phyloP scores from a whole-genome alignment of 2,329 filamentous ascomycete genomes.

The Phialocephala subalpina region DNA sequence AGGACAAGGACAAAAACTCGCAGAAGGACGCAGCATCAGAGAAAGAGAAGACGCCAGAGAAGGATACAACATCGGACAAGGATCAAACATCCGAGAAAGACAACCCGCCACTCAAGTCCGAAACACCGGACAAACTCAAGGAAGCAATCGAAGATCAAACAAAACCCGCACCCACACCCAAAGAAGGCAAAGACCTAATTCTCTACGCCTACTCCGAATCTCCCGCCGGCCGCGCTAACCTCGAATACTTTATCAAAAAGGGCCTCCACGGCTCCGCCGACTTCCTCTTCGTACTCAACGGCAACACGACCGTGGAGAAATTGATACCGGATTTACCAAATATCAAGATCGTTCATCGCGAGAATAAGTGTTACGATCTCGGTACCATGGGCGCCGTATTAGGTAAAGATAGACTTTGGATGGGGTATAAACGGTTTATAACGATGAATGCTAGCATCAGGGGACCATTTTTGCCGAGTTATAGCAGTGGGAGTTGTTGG shows the following conservation, averaged over 20 bases:
- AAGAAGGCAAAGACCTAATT: background rate
- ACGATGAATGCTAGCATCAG: constrained; percentile 11
- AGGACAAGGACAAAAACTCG: no score
- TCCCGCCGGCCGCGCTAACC: background rate
- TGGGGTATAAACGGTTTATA: constrained; percentile 8
- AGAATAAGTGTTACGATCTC: constrained; percentile 8
- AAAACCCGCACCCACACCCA: no score
- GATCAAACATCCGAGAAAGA: background rate
- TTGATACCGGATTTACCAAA: background rate
- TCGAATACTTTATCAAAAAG: constrained; percentile 2
- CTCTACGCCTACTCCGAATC: constrained; percentile 2
- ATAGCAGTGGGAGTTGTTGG: constrained; percentile 4
- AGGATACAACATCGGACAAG: no score
- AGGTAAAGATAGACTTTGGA: background rate
- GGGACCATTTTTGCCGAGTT: constrained; percentile 6
- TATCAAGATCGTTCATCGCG: background rate
- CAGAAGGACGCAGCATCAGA: background rate
- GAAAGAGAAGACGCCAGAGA: background rate
- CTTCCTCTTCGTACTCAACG: constrained; percentile 9
- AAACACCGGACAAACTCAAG: no score
- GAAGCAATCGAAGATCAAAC: no score
- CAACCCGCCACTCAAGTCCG: background rate
- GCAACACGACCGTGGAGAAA: background rate
- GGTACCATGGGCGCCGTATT: constrained; percentile 1
- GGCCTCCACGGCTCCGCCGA: background rate